phyloP scores from a whole-genome alignment of 2,329 filamentous ascomycete genomes.

The Phaeoacremonium minimum region DNA sequence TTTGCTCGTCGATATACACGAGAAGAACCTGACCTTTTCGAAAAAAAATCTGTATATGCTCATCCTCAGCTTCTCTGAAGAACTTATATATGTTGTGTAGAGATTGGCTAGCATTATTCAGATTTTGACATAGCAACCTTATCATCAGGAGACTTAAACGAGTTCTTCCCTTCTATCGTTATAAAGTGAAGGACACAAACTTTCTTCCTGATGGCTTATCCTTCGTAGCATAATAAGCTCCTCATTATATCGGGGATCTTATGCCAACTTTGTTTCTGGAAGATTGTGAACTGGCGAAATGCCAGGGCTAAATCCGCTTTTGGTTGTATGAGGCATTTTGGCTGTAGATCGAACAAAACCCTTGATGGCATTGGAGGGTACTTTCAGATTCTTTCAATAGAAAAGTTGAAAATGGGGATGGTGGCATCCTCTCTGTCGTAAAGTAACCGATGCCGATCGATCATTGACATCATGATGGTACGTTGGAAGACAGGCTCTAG shows the following conservation, averaged over 20 bases:
- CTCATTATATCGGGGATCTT: neutral
- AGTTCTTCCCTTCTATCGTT: constrained; percentile 3
- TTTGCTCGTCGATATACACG: neutral
- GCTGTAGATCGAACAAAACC: neutral
- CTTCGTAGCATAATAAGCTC: constrained; percentile 1
- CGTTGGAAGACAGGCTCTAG: constrained; percentile 3
- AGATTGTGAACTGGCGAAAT: constrained; percentile 1
- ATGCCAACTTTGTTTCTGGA: neutral
- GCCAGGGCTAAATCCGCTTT: constrained; percentile 3
- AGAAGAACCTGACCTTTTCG: constrained; percentile 5
- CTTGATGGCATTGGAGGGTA: constrained; percentile 1
- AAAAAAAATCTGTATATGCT: neutral
- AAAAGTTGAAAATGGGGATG: constrained; percentile 2
- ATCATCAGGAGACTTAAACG: neutral
- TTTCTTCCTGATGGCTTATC: neutral
- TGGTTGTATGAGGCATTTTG: neutral
- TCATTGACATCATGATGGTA: constrained; percentile 5
- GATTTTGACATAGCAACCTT: neutral
- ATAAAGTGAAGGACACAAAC: constrained; percentile 3
- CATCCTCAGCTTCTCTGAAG: constrained; percentile 3
- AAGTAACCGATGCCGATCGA: constrained; percentile 4
- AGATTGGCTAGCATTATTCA: constrained; percentile 5
- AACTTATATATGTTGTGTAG: constrained; percentile 5
- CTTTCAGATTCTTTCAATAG: constrained; percentile 3
- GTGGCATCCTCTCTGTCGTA: neutral